These are phyloP conservation scores for Phyllosticta citriasiana DNA, from an alignment of 2,329 filamentous ascomycete species.

Conservation along the genomic window DNA sequence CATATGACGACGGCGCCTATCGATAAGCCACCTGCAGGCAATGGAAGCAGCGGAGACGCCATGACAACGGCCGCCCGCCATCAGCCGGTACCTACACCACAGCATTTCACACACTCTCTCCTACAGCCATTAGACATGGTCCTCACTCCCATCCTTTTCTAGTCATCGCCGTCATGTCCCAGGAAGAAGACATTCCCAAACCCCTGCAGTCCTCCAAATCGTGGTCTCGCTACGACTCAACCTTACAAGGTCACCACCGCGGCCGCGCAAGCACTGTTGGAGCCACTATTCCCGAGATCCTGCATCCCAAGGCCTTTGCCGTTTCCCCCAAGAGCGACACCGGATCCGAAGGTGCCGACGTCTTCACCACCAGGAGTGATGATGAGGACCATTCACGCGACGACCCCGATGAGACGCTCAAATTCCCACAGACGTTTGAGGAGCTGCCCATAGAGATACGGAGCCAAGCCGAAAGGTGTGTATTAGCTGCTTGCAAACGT, in stretches of 20 bases:
- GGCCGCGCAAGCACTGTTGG: slow-evolving; percentile 38
- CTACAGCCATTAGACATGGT: background rate
- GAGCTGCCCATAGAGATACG: slow-evolving; percentile 90
- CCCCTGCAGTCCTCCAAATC: slow-evolving; percentile 35
- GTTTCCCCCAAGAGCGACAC: slow-evolving; percentile 26
- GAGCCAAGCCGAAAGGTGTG: slow-evolving; percentile 75
- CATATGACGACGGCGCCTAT: background rate
- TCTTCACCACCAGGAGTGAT: slow-evolving; percentile 32
- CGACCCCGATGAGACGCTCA: slow-evolving; percentile 15
- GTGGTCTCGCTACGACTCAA: slow-evolving; percentile 39
- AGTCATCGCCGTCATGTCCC: slow-evolving; percentile 5
- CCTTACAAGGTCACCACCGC: slow-evolving; percentile 23
- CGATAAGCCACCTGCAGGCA: background rate
- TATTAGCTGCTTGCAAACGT: background rate
- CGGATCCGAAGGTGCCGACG: slow-evolving; percentile 22
- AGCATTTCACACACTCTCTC: background rate
- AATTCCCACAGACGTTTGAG: slow-evolving; percentile 60
- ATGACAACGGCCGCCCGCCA: too few relatives aligned
- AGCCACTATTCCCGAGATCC: slow-evolving; percentile 31
- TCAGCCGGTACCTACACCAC: too few relatives aligned
- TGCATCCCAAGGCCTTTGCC: slow-evolving; percentile 32
- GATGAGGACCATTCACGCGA: slow-evolving; percentile 19
- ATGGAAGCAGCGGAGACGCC: background rate
- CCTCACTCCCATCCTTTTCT: slow-evolving; percentile 1
- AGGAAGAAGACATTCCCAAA: slow-evolving; percentile 24